These are phyloP conservation scores for Lanmaoa rubissima DNA, from an alignment of 768 basidiomycete species.

Conservation along the genomic window DNA sequence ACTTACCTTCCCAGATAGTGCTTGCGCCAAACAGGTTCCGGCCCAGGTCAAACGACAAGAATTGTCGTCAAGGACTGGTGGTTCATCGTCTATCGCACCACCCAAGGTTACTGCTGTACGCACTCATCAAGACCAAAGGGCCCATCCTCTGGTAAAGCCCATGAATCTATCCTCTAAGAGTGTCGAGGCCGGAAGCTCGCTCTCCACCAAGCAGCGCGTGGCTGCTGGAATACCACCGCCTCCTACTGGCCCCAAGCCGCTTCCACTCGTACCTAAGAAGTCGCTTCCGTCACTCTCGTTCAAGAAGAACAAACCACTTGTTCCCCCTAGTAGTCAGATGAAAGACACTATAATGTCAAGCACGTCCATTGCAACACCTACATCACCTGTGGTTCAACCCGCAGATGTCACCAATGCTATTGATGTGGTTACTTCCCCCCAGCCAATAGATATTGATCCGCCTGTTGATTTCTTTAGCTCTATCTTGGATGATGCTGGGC, in stretches of 20 bases:
- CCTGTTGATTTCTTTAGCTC: conserved; percentile 13
- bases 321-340: conserved; percentile 2
- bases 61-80: background rate
- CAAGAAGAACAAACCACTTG: conserved; percentile 39
- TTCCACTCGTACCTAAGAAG: conserved; percentile 21
- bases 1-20: background rate
- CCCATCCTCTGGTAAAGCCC: conserved; percentile 33
- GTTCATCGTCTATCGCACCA: conserved; percentile 6
- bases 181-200: conserved; percentile 34
- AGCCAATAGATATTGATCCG: conserved; percentile 22
- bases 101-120: conserved; percentile 18
- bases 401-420: background rate
- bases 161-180: conserved; percentile 23
- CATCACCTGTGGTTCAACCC: conserved; percentile 10
- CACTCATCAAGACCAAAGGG: conserved; percentile 32
- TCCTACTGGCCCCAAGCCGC: conserved; percentile 35
- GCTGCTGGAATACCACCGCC: conserved; percentile 40
- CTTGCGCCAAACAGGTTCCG: conserved; percentile 5
- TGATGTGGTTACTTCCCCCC: conserved; percentile 12
- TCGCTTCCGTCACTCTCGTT: conserved; percentile 38
- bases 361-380: background rate
- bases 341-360: conserved; percentile 12
- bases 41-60: conserved; percentile 10
- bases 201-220: conserved; percentile 53
- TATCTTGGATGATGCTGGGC: conserved; percentile 7